These are phyloP conservation scores for Pythium monospermum DNA, from an alignment of 352 stramenopile species.

Conservation along the genomic window DNA sequence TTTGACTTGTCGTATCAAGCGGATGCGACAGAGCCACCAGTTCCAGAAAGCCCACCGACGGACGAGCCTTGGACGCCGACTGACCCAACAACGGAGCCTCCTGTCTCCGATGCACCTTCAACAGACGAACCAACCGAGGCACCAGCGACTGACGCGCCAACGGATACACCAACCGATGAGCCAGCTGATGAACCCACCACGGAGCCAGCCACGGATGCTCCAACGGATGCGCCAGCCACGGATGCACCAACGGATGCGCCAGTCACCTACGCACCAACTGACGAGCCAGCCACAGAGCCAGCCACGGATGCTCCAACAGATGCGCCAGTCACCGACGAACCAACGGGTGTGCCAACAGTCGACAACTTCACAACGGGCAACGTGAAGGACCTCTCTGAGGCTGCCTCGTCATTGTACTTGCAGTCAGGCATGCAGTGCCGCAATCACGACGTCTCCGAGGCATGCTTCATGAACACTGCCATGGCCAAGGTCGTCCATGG, in stretches of 20 bases:
- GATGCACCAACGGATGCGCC: slow-evolving; percentile 1
- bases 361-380: slow-evolving; percentile 1
- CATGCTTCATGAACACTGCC: slow-evolving; percentile 19
- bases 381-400: slow-evolving; percentile 8
- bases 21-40: not conserved
- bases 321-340: not conserved
- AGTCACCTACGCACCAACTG: slow-evolving; percentile 1
- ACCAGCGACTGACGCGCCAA: slow-evolving; percentile 1
- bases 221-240: slow-evolving; percentile 1
- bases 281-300: not conserved
- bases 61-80: too few relatives aligned
- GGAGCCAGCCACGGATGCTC: not conserved
- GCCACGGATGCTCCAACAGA: slow-evolving; percentile 1
- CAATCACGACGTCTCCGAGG: slow-evolving; percentile 1
- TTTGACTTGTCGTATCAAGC: slow-evolving; percentile 22
- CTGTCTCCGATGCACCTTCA: not conserved
- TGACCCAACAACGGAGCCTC: not conserved
- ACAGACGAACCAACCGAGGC: slow-evolving; percentile 1
- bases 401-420: slow-evolving; percentile 8
- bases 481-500: slow-evolving; percentile 8
- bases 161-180: not conserved
- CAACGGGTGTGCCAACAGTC: not conserved
- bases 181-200: slow-evolving; percentile 2
- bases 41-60: slow-evolving; percentile 6
- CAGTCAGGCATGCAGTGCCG: slow-evolving; percentile 8